Evolutionary conservation across 371 early-diverging fungal genomes (phyloP).

Genomic region (Conidiobolus incongruus): DNA sequence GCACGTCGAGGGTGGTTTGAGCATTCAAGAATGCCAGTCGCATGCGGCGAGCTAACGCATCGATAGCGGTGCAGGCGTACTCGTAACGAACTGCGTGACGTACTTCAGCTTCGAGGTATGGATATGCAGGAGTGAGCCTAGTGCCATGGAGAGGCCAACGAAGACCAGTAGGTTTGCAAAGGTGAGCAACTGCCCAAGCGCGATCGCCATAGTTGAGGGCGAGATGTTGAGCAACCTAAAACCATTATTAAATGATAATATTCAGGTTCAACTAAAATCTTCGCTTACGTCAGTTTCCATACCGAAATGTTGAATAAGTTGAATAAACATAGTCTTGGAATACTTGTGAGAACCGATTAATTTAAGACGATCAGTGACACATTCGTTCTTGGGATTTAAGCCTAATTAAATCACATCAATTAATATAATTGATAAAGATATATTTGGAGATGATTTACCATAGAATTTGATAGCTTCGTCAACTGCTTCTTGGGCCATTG

Average conservation of each 20-base stretch:
- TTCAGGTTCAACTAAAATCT: too few relatives aligned
- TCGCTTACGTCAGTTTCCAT: constrained; percentile 83
- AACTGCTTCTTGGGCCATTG: constrained; percentile 96
- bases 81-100: constrained; percentile 83
- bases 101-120: constrained; percentile 90
- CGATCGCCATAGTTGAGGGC: constrained; percentile 86
- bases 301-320: constrained; percentile 79
- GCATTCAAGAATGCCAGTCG: constrained; percentile 92
- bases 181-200: constrained; percentile 73
- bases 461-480: constrained; percentile 70
- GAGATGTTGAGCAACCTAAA: constrained; percentile 80
- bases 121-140: constrained; percentile 63
- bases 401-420: constrained; percentile 10
- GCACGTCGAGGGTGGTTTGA: constrained; percentile 65
- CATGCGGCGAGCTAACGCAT: constrained; percentile 86
- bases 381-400: constrained; percentile 26
- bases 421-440: constrained; percentile 4
- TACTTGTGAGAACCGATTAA: constrained; percentile 85
- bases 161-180: constrained; percentile 42
- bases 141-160: constrained; percentile 65
- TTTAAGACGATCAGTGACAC: constrained; percentile 46
- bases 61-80: constrained; percentile 82
- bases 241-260: not conserved
- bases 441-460: too few relatives aligned
- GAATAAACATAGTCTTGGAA: constrained; percentile 66